Evolutionary conservation across 163 green algal species (phyloP).

Genomic region (Coccomyxa subellipsoidea): DNA sequence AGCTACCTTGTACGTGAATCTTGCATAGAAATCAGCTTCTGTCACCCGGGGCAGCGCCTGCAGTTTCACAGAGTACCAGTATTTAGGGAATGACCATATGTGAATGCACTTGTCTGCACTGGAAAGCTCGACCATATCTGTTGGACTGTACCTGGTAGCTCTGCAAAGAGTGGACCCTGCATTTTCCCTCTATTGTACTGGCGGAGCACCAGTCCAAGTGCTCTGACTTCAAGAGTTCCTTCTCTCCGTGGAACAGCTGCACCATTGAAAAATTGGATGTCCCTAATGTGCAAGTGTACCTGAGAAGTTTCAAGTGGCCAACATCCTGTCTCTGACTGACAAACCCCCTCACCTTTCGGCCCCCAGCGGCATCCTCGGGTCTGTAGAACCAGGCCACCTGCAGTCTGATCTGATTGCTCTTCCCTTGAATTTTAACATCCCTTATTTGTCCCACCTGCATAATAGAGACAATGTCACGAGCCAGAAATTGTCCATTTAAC

Average conservation of each 20-base stretch:
- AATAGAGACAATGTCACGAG: no score
- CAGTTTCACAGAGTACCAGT: neutral
- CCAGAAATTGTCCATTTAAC: no score
- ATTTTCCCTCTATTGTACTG: conserved; percentile 55
- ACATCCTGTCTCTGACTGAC: neutral
- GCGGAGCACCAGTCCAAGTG: conserved; percentile 52
- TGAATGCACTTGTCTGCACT: neutral
- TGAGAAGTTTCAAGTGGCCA: neutral
- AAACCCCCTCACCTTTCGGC: conserved; percentile 49
- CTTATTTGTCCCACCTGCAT: conserved; percentile 38
- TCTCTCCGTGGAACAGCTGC: conserved; percentile 71
- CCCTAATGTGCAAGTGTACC: no score
- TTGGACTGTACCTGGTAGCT: conserved; percentile 47
- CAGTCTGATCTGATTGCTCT: conserved; percentile 16
- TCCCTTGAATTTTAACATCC: conserved; percentile 14
- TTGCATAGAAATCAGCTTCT: conserved; percentile 64
- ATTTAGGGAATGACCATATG: no score
- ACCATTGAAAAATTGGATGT: neutral
- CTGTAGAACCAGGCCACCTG: conserved; percentile 77
- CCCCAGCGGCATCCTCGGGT: conserved; percentile 71
- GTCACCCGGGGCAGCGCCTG: conserved; percentile 31
- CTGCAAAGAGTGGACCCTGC: conserved; percentile 59
- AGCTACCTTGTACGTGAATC: conserved; percentile 64
- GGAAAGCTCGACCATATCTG: neutral
- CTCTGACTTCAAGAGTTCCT: conserved; percentile 76